A percentile compares a stretch with the other conserved stretches of the same genome.
Conservation (phyloP, 306 rosid species). For the Vigna hirtella region DNA sequence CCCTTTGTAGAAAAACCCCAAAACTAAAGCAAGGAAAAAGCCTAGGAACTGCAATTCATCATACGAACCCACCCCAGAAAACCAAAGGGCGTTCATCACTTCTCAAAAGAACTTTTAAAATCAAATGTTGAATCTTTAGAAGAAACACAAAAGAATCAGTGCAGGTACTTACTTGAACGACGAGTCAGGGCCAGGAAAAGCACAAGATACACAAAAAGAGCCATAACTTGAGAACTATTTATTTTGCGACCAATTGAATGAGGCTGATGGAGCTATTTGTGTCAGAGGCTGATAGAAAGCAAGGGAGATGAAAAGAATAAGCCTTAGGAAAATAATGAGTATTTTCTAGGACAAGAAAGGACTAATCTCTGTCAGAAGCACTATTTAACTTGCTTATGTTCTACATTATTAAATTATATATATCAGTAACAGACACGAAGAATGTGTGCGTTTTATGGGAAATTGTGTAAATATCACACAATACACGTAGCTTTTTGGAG, state of each 20-base stretch:
- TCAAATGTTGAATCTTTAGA: slow-evolving; percentile 11
- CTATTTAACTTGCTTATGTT: background rate
- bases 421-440: background rate
- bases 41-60: background rate
- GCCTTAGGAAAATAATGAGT: slow-evolving; percentile 5
- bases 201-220: slow-evolving; percentile 55
- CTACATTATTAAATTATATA: background rate
- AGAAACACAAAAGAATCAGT: background rate
- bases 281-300: background rate
- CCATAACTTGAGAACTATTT: slow-evolving; percentile 51
- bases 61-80: slow-evolving; percentile 31
- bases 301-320: background rate
- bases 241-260: slow-evolving; percentile 28
- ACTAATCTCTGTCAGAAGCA: slow-evolving; percentile 1
- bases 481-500: background rate
- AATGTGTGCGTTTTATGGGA: background rate
- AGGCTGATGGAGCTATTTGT: background rate
- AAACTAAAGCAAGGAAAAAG: background rate
- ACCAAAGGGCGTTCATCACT: background rate
- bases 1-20: slow-evolving; percentile 1
- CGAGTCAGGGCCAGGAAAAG: slow-evolving; percentile 62
- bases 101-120: background rate
- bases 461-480: background rate
- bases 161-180: slow-evolving; percentile 72
- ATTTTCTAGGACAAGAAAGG: slow-evolving; percentile 38